phyloP scores from a whole-genome alignment of 495 filamentous ascomycete species.

The Astrocystis sublimbata region DNA sequence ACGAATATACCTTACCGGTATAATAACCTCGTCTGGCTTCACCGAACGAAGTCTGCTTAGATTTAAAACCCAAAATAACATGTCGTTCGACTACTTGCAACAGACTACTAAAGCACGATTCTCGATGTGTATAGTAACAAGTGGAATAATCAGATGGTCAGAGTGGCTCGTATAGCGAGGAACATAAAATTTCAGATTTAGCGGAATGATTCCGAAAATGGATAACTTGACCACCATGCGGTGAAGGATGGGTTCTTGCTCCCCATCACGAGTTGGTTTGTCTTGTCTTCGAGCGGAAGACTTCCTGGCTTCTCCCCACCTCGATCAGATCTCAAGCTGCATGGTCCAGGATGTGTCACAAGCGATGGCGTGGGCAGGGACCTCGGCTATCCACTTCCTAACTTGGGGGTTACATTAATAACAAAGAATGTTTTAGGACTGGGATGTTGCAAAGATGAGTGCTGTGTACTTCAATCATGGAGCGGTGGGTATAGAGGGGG shows the following conservation, averaged over 20 bases:
- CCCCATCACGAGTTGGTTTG: slow-evolving; percentile 3
- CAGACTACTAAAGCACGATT: no score
- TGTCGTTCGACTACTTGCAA: no score
- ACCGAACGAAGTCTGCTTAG: no score
- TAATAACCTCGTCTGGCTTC: no score
- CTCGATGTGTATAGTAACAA: no score
- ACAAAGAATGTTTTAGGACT: not conserved
- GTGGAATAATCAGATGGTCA: slow-evolving; percentile 4
- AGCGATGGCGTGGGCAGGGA: slow-evolving; percentile 5
- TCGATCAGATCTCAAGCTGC: not conserved
- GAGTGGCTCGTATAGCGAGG: no score
- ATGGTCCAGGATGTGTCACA: not conserved
- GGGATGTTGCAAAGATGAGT: not conserved
- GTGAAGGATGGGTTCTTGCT: slow-evolving; percentile 2
- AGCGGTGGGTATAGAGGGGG: not conserved
- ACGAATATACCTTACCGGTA: no score
- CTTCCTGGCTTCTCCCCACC: not conserved
- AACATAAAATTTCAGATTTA: no score
- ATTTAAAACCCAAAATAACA: no score
- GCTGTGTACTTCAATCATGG: not conserved
- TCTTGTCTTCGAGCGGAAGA: slow-evolving; percentile 12
- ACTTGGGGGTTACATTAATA: not conserved
- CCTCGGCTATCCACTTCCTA: slow-evolving; percentile 2
- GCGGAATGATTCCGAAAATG: no score
- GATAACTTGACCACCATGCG: not conserved